Evolutionary conservation across 768 basidiomycete species (phyloP), one percentile per base, ranked within the genome.

Genomic region (Tricholoma bakamatsutake): DNA sequence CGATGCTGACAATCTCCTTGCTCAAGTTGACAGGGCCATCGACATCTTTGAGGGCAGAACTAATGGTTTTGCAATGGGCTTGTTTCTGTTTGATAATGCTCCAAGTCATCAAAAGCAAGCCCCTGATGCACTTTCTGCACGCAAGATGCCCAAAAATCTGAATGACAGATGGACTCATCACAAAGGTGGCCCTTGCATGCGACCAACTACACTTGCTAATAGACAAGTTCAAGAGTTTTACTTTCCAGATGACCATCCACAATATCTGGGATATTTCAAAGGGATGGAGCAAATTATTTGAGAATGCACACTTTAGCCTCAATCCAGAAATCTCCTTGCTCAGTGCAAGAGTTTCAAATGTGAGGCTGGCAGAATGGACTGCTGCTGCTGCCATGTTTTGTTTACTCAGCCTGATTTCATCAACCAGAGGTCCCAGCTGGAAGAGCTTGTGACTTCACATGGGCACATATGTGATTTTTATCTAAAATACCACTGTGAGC

Each of bases 401-500:
- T 62, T 62, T 24, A 24, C 1, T 24, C 21, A 24, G 3, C 21
- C 21, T 24, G 21, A 24, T 24, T 24, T 24, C 21, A 24, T 3
- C 3, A 24, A 24, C 21, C 21, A 24, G 21, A 24, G 21, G 21
- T 24, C 21, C 0, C 37, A 57, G 9, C 62, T 75, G 1, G 58
- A 73, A 55, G 58, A 57, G 12, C 42, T 57, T 13, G 65, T 68
- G 55, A 54, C 60, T 15, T 50, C 52, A 0, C 33, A 58, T 0
- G 72, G 73, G 3, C 57, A 71, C 50, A 39, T n/a, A n/a, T 63
- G 65, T 52, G 53, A 73, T 17, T 76, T 76, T 54, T 63, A 72
- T 12, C 73, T 68, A 0, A 75, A 77, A 54, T 78, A 71, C 40
- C 60, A 63, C 50, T 61, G 59, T 53, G 61, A 64, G 43, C 31